phyloP scores from a whole-genome alignment of 345 rosid species.

The Syzygium oleosum region DNA sequence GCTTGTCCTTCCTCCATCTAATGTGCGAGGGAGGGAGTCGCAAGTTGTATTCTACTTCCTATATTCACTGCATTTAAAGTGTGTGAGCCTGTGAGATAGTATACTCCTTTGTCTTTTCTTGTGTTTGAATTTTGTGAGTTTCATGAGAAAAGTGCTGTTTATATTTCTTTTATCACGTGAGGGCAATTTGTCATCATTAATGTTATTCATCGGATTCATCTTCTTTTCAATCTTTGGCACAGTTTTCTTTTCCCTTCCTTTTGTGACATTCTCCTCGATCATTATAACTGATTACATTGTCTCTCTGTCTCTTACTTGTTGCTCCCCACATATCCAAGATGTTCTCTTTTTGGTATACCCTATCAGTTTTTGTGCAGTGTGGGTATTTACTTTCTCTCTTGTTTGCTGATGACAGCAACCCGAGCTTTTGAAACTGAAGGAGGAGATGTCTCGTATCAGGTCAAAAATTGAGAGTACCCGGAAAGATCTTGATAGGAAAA shows the following conservation, averaged over 20 bases:
- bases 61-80: background rate
- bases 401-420: conserved; percentile 58
- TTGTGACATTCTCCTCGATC: background rate
- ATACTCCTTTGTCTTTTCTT: background rate
- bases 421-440: conserved; percentile 79
- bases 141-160: background rate
- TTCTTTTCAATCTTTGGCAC: background rate
- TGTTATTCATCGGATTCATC: background rate
- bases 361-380: background rate
- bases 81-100: background rate
- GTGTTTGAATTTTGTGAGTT: background rate
- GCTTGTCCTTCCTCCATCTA: background rate
- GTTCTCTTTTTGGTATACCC: background rate
- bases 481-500: conserved; percentile 75
- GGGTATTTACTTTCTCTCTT: background rate
- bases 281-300: background rate
- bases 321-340: background rate
- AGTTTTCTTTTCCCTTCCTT: background rate
- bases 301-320: background rate
- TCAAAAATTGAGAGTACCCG: conserved; percentile 74
- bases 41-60: background rate
- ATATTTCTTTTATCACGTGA: background rate
- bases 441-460: conserved; percentile 71
- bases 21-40: background rate
- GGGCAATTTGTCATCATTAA: background rate